Base-by-base conservation (phyloP, 345 rosid species). In the Citrus sp. region DNA sequence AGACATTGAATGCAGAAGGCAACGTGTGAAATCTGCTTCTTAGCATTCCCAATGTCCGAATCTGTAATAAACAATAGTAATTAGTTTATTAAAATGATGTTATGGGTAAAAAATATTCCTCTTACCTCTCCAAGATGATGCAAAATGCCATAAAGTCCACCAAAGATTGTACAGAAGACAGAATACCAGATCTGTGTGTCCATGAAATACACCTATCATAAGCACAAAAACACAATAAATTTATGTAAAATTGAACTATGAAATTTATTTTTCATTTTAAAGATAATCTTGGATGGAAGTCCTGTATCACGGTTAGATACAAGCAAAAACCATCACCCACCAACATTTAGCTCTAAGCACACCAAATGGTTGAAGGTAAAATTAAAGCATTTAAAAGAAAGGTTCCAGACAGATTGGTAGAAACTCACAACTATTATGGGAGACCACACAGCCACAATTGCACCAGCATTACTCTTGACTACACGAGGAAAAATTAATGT, bases 151-250 rank as follows among this genome's bases (percentile, higher is more conserved):
- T 93, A 93, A 80, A 95, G 80, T 79, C 99, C 99, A 75, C 99
- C 98, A 75, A 88, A 91, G 49, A 95, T 86, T 9, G 96, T 86
- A 79, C 97, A 92, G 85, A 88, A 95, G 74, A 95, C 99, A 81
- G 98, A 95, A 89, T 95, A 95, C 99, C 99, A 95, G 27, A 95
- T 95, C 79, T 95, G 99, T 30, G 97, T 87, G 82, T 95, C 99
- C 99, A 95, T 95, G 82, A 95, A 95, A 83, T 95, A 95, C 75
- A 95, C 99, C 98, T 95, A 75, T 55, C 42, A 77, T 60, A 66
- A 67, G 22, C 51, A 51, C 49, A 65, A 70, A 65, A 28, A 78
- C 73, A 56, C 78, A 84, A 66, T 30, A 30, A 58, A 56, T 78
- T 34, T 38, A 34, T 19, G 7, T 5, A 65, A 19, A 65, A 6